Percentiles rank a stretch among this genome's conserved stretches.
These are phyloP conservation scores for Citrus mangshanensis DNA, from an alignment of 345 rosid genomes.

Conservation along the genomic window DNA sequence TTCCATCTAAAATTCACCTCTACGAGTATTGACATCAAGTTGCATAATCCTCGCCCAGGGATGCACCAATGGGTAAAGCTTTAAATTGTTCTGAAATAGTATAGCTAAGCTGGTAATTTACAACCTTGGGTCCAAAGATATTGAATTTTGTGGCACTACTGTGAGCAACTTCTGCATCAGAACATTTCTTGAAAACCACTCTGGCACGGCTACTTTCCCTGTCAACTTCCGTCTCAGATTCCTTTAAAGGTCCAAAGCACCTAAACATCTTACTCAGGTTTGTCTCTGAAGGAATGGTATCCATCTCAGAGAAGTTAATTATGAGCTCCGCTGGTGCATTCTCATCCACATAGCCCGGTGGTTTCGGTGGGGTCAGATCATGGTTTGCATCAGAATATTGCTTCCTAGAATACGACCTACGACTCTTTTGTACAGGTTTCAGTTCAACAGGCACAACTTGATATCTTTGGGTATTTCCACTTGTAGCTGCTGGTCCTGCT, in stretches of 20 bases:
- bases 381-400: constrained; percentile 48
- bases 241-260: constrained; percentile 75
- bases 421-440: constrained; percentile 51
- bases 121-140: constrained; percentile 65
- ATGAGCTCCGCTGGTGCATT: constrained; percentile 77
- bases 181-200: constrained; percentile 69
- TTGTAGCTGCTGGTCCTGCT: not conserved
- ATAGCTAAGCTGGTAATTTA: constrained; percentile 74
- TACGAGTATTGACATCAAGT: constrained; percentile 4
- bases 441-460: constrained; percentile 50
- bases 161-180: constrained; percentile 80
- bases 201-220: constrained; percentile 73
- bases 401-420: constrained; percentile 58
- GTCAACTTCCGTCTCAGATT: constrained; percentile 74
- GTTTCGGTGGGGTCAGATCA: constrained; percentile 41
- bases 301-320: constrained; percentile 63
- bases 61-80: constrained; percentile 18
- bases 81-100: constrained; percentile 57
- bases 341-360: constrained; percentile 46
- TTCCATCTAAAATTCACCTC: constrained; percentile 11
- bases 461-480: constrained; percentile 38
- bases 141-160: constrained; percentile 73
- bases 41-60: constrained; percentile 42
- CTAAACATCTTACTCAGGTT: constrained; percentile 79
- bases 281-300: constrained; percentile 69